phyloP scores from a whole-genome alignment of 495 filamentous ascomycete species.

The Talaromyces trachyspermus region DNA sequence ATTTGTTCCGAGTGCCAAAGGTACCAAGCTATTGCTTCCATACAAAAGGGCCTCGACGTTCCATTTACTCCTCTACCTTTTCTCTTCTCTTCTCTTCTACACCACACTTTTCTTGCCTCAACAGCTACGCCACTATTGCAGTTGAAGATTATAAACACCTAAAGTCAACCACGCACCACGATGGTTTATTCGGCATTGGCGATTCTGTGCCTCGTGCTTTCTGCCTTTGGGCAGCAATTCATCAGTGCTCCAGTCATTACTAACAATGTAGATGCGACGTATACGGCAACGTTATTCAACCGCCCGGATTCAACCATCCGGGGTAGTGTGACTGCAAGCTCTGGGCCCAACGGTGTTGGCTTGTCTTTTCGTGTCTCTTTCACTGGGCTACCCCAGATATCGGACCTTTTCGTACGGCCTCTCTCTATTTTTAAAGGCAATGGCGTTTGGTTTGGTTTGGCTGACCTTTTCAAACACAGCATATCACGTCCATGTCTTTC shows the following conservation, averaged over 20 bases:
- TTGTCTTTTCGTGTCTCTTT: constrained; percentile 55
- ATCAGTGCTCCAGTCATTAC: constrained; percentile 49
- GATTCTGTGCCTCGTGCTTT: not conserved
- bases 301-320: constrained; percentile 47
- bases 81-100: too few relatives aligned
- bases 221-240: constrained; percentile 15
- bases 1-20: too few relatives aligned
- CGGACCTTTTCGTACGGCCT: constrained; percentile 65
- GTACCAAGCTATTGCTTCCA: too few relatives aligned
- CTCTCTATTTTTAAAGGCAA: constrained; percentile 13
- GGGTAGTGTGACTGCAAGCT: constrained; percentile 52
- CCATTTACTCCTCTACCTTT: too few relatives aligned
- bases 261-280: constrained; percentile 53
- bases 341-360: constrained; percentile 51
- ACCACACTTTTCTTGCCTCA: too few relatives aligned
- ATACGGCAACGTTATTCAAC: constrained; percentile 53
- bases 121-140: too few relatives aligned
- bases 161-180: too few relatives aligned
- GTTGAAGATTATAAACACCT: too few relatives aligned
- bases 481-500: constrained; percentile 76
- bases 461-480: constrained; percentile 31
- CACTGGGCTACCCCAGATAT: constrained; percentile 53
- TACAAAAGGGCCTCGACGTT: too few relatives aligned
- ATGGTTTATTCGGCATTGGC: not conserved
- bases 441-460: too few relatives aligned